Evolutionary conservation across 345 rosid genomes (phyloP).

Genomic region (Erodium maritimum): DNA sequence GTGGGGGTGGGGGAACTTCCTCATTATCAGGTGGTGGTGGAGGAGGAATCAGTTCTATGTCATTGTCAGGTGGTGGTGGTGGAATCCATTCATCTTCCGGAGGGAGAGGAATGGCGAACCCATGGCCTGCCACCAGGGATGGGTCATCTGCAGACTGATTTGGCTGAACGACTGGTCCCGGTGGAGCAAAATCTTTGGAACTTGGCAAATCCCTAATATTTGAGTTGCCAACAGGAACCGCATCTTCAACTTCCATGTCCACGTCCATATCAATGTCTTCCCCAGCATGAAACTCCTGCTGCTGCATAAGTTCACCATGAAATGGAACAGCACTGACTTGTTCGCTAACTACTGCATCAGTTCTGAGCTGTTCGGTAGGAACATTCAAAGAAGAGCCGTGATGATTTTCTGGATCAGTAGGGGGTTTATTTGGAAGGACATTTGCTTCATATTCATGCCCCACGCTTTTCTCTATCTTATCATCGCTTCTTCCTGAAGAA

Average conservation of each 20-base stretch:
- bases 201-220: constrained; percentile 13
- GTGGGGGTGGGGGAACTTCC: constrained; percentile 19
- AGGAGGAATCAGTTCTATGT: constrained; percentile 65
- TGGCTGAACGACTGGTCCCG: constrained; percentile 20
- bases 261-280: constrained; percentile 92
- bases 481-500: constrained; percentile 20
- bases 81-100: constrained; percentile 90
- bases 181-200: constrained; percentile 15
- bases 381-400: constrained; percentile 22
- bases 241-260: constrained; percentile 94
- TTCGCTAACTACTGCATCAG: constrained; percentile 19
- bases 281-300: constrained; percentile 20
- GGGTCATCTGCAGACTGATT: constrained; percentile 25
- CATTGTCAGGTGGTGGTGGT: constrained; percentile 79
- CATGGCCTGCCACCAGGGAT: constrained; percentile 15
- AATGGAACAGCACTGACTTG: constrained; percentile 15
- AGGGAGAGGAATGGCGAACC: constrained; percentile 39
- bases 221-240: constrained; percentile 16
- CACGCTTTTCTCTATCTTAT: constrained; percentile 12
- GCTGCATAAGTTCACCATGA: constrained; percentile 18
- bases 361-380: constrained; percentile 20
- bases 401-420: constrained; percentile 19
- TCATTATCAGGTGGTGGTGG: constrained; percentile 57
- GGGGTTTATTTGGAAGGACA: constrained; percentile 13
- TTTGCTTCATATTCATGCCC: constrained; percentile 26